Evolutionary conservation across 495 filamentous ascomycete species (phyloP), one percentile per base, ranked within the genome.

Genomic region (Jackrogersella minutella): DNA sequence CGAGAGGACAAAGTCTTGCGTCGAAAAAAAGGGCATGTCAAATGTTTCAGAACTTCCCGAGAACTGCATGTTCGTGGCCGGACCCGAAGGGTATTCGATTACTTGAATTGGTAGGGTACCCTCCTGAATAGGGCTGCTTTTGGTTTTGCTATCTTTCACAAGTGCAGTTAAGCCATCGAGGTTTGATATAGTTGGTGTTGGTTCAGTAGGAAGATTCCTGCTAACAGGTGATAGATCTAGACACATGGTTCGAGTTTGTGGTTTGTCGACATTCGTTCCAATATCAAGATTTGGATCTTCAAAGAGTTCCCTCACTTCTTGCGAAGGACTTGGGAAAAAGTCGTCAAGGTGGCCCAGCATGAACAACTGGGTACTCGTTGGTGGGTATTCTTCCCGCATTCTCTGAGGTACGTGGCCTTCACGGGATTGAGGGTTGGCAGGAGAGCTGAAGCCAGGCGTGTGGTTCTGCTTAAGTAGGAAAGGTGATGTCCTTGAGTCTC

Each of bases 241-340:
- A 2, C 17, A 16, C 19, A 22, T 11, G 33, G 37, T 13, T n/a
- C 31, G 46, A 0, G 13, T 24, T 40, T 53, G 57, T 6, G 30
- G 19, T 11, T 39, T 26, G 37, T 52, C n/a, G 26, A 7, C n/a
- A 52, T 13, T n/a, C n/a, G 11, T 34, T 39, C 46, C 13, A 51
- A 28, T 47, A 17, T 21, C 17, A 14, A 2, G 2, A 26, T 69
- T 52, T 28, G 53, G 54, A 33, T 78, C 77, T 16, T 77, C 76
- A 13, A 82, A 63, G 0, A 80, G 55, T 61, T 85, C 83, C 9
- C 77, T 71, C 0, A 66, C 73, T 62, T 80, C 77, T 64, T 85
- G 83, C 0, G 80, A 80, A 6, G 80, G 76, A 13, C 76, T 78
- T 0, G 82, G 82, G 24, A 83, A 77, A n/a, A 81, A 75, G 17